Evolutionary conservation across 371 early-diverging fungal species (phyloP).

Genomic region (Lichtheimia ornata): DNA sequence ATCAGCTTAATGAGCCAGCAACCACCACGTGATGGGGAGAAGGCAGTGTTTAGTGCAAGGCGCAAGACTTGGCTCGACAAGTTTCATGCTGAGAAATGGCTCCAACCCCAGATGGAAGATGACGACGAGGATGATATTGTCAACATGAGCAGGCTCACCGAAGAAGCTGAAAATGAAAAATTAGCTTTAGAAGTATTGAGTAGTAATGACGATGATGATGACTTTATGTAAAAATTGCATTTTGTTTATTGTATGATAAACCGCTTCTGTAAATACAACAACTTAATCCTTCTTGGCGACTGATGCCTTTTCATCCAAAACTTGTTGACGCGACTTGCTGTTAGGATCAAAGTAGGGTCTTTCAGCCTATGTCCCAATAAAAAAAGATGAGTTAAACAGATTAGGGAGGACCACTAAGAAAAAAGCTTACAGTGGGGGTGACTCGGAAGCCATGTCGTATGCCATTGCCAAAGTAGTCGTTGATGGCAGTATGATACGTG

Average conservation of each 20-base stretch:
- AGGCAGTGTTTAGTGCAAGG: background rate
- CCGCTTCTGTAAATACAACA: too few species aligned
- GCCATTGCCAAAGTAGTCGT: constrained; percentile 45
- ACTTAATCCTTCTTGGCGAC: too few species aligned
- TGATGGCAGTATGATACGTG: constrained; percentile 54
- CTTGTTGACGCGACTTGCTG: constrained; percentile 3
- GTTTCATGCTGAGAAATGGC: constrained; percentile 14
- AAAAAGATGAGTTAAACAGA: background rate
- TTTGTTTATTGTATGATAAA: too few species aligned
- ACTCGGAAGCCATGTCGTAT: constrained; percentile 49
- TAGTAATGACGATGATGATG: too few species aligned
- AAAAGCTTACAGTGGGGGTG: constrained; percentile 25
- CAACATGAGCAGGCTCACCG: too few species aligned
- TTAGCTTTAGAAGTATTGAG: too few species aligned
- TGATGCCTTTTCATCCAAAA: background rate
- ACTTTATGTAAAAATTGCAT: too few species aligned
- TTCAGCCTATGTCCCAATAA: background rate
- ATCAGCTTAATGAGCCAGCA: constrained; percentile 2
- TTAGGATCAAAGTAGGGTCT: constrained; percentile 4
- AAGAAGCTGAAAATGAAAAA: too few species aligned
- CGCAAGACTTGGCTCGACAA: constrained; percentile 13
- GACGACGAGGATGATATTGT: constrained; percentile 6
- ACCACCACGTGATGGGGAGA: background rate
- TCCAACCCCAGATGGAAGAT: background rate
- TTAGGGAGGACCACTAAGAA: too few species aligned